phyloP scores from a whole-genome alignment of 129 eudicot species.

The Tagetes patula region DNA sequence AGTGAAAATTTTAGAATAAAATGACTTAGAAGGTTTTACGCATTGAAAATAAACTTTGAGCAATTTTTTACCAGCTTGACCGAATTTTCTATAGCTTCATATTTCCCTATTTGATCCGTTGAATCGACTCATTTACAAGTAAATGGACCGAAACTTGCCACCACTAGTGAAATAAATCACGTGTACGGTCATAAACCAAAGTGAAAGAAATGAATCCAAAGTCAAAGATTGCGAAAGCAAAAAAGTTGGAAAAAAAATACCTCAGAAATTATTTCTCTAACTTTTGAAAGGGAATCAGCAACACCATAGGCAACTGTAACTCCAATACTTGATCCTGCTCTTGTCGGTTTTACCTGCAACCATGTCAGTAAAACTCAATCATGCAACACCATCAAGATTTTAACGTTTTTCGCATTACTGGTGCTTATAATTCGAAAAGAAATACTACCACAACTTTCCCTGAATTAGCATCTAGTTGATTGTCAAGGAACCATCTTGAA shows the following conservation, averaged over 20 bases:
- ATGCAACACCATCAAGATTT: slow-evolving; percentile 20
- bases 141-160: background rate
- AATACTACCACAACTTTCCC: slow-evolving; percentile 90
- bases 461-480: slow-evolving; percentile 54
- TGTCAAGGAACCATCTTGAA: slow-evolving; percentile 61
- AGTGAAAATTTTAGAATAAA: background rate
- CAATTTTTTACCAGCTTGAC: background rate
- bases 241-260: slow-evolving; percentile 35
- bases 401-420: background rate
- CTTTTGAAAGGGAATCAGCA: slow-evolving; percentile 66
- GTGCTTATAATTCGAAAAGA: background rate
- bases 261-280: slow-evolving; percentile 63
- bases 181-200: background rate
- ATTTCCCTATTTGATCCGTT: too few relatives aligned
- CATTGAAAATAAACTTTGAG: background rate
- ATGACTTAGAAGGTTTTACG: background rate
- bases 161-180: slow-evolving; percentile 1
- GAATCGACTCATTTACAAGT: background rate
- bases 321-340: slow-evolving; percentile 97
- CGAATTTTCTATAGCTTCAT: too few relatives aligned
- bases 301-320: slow-evolving; percentile 94
- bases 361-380: slow-evolving; percentile 14
- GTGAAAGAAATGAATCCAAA: slow-evolving; percentile 7
- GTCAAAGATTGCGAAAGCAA: background rate
- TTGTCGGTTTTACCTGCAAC: slow-evolving; percentile 86